Percentiles rank a stretch among this genome's conserved stretches.
Conservation (phyloP, 768 basidiomycete species). For the Phaeotremella skinneri region DNA sequence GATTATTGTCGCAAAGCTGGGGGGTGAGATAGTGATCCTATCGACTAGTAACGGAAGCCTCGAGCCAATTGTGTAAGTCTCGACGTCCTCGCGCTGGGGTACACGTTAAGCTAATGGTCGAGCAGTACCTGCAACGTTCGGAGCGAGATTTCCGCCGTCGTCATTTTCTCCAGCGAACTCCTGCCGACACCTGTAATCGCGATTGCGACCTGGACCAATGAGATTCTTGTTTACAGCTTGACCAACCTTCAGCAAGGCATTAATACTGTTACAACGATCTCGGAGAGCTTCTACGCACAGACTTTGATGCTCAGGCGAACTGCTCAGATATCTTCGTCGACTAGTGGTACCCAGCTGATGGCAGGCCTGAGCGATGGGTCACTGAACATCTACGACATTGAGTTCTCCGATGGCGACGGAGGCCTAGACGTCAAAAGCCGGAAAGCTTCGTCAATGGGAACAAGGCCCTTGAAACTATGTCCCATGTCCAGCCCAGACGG, state of each 20-base stretch:
- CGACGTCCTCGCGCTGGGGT: not conserved
- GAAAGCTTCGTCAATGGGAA: conserved; percentile 39
- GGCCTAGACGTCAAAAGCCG: conserved; percentile 20
- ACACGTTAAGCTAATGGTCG: not conserved
- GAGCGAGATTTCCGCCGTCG: conserved; percentile 22
- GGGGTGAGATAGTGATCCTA: conserved; percentile 16
- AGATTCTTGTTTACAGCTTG: conserved; percentile 36
- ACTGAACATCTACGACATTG: conserved; percentile 35
- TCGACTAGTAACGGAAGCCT: conserved; percentile 8
- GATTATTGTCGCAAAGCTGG: conserved; percentile 15
- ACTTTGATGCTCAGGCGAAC: conserved; percentile 24
- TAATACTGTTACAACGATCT: conserved; percentile 8
- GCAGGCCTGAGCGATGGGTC: conserved; percentile 46
- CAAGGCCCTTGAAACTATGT: conserved; percentile 31
- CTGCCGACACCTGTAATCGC: conserved; percentile 28
- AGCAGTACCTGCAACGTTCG: conserved; percentile 2
- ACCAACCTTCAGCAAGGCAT: conserved; percentile 15
- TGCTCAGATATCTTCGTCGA: conserved; percentile 1
- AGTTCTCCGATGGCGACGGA: conserved; percentile 12
- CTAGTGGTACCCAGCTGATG: conserved; percentile 30
- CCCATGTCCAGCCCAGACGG: conserved; percentile 6
- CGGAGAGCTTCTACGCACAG: conserved; percentile 20
- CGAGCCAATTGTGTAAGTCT: conserved; percentile 16
- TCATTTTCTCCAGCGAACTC: not conserved
- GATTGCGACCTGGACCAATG: conserved; percentile 35